Base-by-base conservation (phyloP, 148 eudicot genomes). In the Camellia granthamiana region DNA sequence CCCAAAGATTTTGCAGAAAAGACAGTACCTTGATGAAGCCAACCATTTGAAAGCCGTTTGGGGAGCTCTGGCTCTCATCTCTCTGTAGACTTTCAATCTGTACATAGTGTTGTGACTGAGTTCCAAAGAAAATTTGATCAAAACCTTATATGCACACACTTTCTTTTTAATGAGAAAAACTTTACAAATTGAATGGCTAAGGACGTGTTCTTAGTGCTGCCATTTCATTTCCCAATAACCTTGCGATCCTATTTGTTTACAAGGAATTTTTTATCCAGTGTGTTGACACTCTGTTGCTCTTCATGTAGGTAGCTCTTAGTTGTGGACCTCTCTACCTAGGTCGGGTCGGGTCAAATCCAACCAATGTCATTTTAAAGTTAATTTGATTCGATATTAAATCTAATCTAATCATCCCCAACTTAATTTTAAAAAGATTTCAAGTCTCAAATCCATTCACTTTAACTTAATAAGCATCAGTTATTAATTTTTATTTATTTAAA, bases 1-100 rank as follows among this genome's bases (percentile, higher is more conserved):
- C 18, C 55, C 66, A 56, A 42, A 5, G 49, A 44, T 41, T 42
- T 55, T 2, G 61, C 21, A 41, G 6, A 49, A 55, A 16, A 14
- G 66, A 14, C 16, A 30, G 9, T 82, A 89, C 93, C 93, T 85
- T 79, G 88, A 78, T 52, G 79, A 30, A 66, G 77, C 65, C 30
- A 88, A 41, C 88, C 83, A 87, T 72, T 80, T 79, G 42, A 87
- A 16, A 58, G 82, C 81, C 81, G 63, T 80, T 75, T 62, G 84
- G 58, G 88, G 69, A 82, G 76, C 81, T 46, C 80, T 79, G 5
- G 81, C 76, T 76, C 81, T 88, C 64, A 91, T 58, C 69, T 85
- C 84, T 77, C 88, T 86, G 72, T 79, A 64, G 52, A 83, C 60
- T 60, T 68, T 77, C 61, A 82, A 19, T 79, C 85, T 78, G 69